Evolutionary conservation across 768 basidiomycete genomes (phyloP), one percentile per base, ranked within the genome.

Genomic region (Rhodotorula babjevae): DNA sequence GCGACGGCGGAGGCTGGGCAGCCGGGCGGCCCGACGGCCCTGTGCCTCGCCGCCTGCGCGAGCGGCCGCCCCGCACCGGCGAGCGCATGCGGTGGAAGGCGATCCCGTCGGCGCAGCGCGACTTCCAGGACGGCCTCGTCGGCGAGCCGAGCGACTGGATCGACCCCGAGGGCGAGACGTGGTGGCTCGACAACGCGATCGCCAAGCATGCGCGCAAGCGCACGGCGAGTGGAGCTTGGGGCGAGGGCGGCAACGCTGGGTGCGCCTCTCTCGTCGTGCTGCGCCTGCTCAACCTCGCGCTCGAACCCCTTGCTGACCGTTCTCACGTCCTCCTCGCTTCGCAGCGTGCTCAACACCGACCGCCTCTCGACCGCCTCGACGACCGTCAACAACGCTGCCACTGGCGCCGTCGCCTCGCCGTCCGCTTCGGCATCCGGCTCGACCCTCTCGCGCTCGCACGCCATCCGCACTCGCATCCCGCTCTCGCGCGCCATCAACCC

Each of bases 111-210:
- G 46, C 71, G 31, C 42, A 72, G 71, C 47, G 57, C n/a, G 71
- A 72, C 53, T 72, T 67, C 29, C 40, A 11, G 4, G 40, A 42
- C 8, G 56, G 57, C 19, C 63, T 72, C 29, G 36, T 72, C 44
- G 50, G 49, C 14, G 66, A 67, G 25, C 71, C 71, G 2, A 8
- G 47, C 27, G 66, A 67, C 19, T 72, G 71, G 71, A 46, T 72
- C 42, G 52, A 56, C 11, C 71, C 71, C 8, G 2, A 9, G 27
- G 46, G 55, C 44, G 71, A 72, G 46, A 72, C 71, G 19, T 72
- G 71, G 71, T 72, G 71, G 71, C 63, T 72, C 47, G 71, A 72
- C 1, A 52, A 64, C n/a, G 47, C 57, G 5, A 63, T 72, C 49
- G 50, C 40, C 16, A 67, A 61, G 46, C 58, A 67, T 33, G 9